phyloP scores from a whole-genome alignment of 768 basidiomycete species.

The Termitomyces sp. region DNA sequence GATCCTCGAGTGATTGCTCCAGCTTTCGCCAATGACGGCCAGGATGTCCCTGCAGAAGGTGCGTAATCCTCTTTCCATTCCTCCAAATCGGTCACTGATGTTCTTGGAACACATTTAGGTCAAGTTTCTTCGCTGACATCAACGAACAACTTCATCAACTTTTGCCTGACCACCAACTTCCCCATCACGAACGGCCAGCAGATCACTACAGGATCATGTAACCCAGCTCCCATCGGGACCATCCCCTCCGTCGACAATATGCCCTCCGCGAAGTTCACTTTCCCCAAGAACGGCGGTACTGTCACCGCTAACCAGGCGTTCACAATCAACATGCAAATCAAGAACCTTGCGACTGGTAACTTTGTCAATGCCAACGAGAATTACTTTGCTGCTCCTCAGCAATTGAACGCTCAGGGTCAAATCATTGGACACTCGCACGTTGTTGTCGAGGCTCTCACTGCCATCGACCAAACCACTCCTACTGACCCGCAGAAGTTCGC shows the following conservation, averaged over 20 bases:
- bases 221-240: slow-evolving; percentile 49
- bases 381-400: slow-evolving; percentile 52
- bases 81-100: neutral
- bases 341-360: slow-evolving; percentile 38
- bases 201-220: slow-evolving; percentile 47
- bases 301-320: slow-evolving; percentile 42
- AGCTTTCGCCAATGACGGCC: slow-evolving; percentile 49
- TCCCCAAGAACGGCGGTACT: slow-evolving; percentile 36
- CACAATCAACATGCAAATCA: slow-evolving; percentile 41
- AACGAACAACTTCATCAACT: slow-evolving; percentile 60
- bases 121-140: slow-evolving; percentile 48
- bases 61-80: neutral
- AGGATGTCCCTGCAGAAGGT: slow-evolving; percentile 35
- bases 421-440: slow-evolving; percentile 54
- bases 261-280: slow-evolving; percentile 42
- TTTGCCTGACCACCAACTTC: slow-evolving; percentile 39
- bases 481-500: slow-evolving; percentile 45
- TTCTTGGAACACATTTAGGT: slow-evolving; percentile 22
- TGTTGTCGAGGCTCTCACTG: slow-evolving; percentile 42
- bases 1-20: slow-evolving; percentile 46
- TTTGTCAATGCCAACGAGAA: slow-evolving; percentile 48
- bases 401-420: slow-evolving; percentile 39
- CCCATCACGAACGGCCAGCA: slow-evolving; percentile 53
- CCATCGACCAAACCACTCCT: slow-evolving; percentile 37
- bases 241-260: slow-evolving; percentile 41